Base-by-base conservation (phyloP, 305 asterid species). In the Fraxinus albicans region DNA sequence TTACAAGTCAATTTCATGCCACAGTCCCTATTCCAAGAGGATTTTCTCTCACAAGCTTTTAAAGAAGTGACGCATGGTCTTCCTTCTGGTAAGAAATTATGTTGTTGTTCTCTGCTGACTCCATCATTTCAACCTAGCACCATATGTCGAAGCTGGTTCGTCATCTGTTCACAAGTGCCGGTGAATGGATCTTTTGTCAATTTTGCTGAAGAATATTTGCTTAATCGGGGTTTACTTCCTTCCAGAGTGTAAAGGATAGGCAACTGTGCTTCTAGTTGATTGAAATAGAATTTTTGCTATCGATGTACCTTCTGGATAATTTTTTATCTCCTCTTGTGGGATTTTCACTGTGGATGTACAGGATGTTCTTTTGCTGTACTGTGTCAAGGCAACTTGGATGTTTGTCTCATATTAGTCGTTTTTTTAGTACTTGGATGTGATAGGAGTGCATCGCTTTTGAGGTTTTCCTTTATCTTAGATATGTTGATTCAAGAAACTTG, bases 21-120 rank as follows among this genome's bases (percentile, higher is more conserved):
- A 90, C 79, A 90, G 96, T 83, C 97, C 98, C 3, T 93, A 91
- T 79, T 89, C 97, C n/a, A 94, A 94, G 90, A 88, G 94, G 89
- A 90, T 94, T 53, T 94, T 94, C 91, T 91, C 97, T 17, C 92
- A 89, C 84, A 94, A 92, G 90, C 91, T 93, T 65, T 67, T 92
- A 89, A 94, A 88, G 94, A 91, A 90, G 94, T 94, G 93, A 93
- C 55, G 70, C 80, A 27, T 36, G 70, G 69, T 79, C 78, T 74
- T 81, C 80, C 40, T 78, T 72, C 78, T 29, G 78, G 63, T 63
- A 80, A 80, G 92, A 69, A 81, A 13, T 81, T 34, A 38, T 91
- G 93, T 88, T 90, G 91, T 90, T 88, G 90, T 87, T 83, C 70
- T 83, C 85, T 47, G 73, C 23, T 63, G 50, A 15, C 76, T 80